Evolutionary conservation across 352 stramenopile genomes (phyloP), one percentile per base, ranked within the genome.

Genomic region (Aphanomyces invadans): DNA sequence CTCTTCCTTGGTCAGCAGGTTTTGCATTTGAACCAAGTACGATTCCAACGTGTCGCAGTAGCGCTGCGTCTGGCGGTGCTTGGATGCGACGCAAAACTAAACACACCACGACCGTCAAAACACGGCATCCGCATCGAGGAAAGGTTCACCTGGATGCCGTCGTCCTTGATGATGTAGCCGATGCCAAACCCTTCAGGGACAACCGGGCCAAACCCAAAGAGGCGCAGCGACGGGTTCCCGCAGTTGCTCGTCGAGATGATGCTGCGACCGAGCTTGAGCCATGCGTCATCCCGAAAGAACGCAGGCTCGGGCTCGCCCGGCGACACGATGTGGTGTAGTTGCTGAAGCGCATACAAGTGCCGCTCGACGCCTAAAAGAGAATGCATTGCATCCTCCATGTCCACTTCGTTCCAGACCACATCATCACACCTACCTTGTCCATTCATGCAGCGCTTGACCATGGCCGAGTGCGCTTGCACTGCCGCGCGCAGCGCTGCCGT

Each of bases 81-180:
- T 87, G 32, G 81, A 92, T 25, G 79, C 85, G 19, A 82, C 85
- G 62, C 85, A 94, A 70, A 94, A 87, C 71, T 68, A 62, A 38
- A 67, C 26, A 45, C 21, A 42, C 31, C 31, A 68, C 17, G 26
- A 2, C 25, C 25, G 5, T 48, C 55, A 12, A 63, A n/a, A 17
- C 5, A 29, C 29, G 4, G 15, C 55, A 25, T 19, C 7, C 17
- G 17, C 7, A 3, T n/a, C 21, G 9, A 33, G 12, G 26, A 33
- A 4, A 48, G 7, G 7, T n/a, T 4, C 64, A 83, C 89, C 23
- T 97, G 85, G 54, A 98, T 84, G 65, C 88, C 84, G 68, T 95
- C 77, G 68, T 98, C 92, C 71, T 98, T 98, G 75, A 98, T 98
- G 64, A 98, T 98, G 79, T 98, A 98, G 52, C 95, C 95, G 55